phyloP scores from a whole-genome alignment of 2,329 filamentous ascomycete genomes.

The Ophiostoma australiae region DNA sequence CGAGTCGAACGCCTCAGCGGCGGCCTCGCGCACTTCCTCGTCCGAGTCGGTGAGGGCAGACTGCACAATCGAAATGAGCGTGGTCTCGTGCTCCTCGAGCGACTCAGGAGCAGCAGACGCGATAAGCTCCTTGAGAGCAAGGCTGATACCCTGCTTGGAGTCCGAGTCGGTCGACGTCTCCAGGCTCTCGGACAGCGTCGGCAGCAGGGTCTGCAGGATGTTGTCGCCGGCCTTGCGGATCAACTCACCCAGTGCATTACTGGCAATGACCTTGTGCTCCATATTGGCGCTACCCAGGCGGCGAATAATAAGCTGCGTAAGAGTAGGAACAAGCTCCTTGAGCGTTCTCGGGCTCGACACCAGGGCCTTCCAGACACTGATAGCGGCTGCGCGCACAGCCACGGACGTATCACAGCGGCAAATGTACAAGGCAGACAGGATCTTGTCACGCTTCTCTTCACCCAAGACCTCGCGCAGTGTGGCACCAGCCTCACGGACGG shows the following conservation, averaged over 20 bases:
- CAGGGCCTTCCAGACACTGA: constrained; percentile 93
- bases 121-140: constrained; percentile 91
- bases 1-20: constrained; percentile 94
- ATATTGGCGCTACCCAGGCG: constrained; percentile 92
- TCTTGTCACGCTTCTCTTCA: constrained; percentile 93
- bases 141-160: constrained; percentile 94
- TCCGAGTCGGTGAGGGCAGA: constrained; percentile 88
- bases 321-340: constrained; percentile 90
- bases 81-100: constrained; percentile 91
- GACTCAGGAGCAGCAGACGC: constrained; percentile 81
- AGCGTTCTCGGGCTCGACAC: constrained; percentile 87
- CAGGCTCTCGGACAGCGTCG: constrained; percentile 86
- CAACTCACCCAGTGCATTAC: constrained; percentile 91
- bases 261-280: constrained; percentile 98
- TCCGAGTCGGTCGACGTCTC: constrained; percentile 85
- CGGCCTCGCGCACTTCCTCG: constrained; percentile 85
- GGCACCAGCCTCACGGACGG: constrained; percentile 76
- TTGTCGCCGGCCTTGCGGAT: constrained; percentile 96
- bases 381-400: constrained; percentile 80
- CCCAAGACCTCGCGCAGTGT: constrained; percentile 93
- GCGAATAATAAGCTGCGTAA: constrained; percentile 90
- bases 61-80: constrained; percentile 87
- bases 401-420: constrained; percentile 95
- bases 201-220: constrained; percentile 79
- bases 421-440: constrained; percentile 94